A percentile compares a stretch with the other conserved stretches of the same genome.
phyloP scores from a whole-genome alignment of 306 rosid genomes.

The Cotoneaster glaucophyllus region DNA sequence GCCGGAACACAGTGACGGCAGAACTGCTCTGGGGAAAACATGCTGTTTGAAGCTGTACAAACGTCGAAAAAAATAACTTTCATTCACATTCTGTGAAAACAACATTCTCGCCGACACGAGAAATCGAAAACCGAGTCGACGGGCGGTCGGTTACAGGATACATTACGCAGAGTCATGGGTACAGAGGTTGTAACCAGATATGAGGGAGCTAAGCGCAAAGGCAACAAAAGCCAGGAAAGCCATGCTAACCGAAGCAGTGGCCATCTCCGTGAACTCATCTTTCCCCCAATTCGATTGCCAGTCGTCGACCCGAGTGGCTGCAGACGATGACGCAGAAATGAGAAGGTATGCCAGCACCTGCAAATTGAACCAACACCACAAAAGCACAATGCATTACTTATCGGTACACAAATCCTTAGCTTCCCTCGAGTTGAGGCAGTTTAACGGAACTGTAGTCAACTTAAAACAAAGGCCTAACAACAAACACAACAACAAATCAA shows the following conservation, averaged over 20 bases:
- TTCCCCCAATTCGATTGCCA: slow-evolving; percentile 99
- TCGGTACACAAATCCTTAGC: neutral
- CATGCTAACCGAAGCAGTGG: slow-evolving; percentile 78
- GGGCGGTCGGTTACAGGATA: neutral
- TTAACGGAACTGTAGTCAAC: neutral
- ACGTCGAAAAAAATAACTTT: slow-evolving; percentile 9
- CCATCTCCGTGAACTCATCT: slow-evolving; percentile 90
- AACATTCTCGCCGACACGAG: slow-evolving; percentile 8
- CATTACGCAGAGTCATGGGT: slow-evolving; percentile 29
- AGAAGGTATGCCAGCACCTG: slow-evolving; percentile 92
- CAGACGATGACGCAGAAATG: slow-evolving; percentile 87
- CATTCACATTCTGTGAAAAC: slow-evolving; percentile 19
- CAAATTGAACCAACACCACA: slow-evolving; percentile 1
- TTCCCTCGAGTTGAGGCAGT: neutral
- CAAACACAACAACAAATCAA: too few relatives aligned
- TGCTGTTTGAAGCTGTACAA: slow-evolving; percentile 25
- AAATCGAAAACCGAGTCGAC: neutral
- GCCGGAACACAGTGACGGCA: neutral
- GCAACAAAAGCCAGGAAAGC: slow-evolving; percentile 86
- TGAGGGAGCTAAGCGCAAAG: slow-evolving; percentile 78
- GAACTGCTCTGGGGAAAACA: neutral
- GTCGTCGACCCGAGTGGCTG: slow-evolving; percentile 82
- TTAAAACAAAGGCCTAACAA: neutral
- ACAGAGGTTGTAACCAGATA: slow-evolving; percentile 83
- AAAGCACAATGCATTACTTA: neutral